Evolutionary conservation across 2,329 filamentous ascomycete genomes (phyloP).

Genomic region (Botrytis porri): DNA sequence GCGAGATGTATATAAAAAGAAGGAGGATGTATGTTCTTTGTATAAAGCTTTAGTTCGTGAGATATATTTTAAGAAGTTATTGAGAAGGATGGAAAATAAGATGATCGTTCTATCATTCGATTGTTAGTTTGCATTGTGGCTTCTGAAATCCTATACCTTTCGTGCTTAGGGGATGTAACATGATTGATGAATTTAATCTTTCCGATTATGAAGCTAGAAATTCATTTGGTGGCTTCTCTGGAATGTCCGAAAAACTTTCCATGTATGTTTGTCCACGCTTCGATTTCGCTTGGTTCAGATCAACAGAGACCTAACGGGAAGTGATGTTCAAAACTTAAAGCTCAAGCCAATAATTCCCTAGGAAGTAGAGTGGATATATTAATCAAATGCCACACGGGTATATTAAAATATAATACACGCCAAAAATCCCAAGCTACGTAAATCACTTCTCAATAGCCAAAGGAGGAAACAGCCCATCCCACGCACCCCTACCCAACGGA

Average conservation of each 20-base stretch:
- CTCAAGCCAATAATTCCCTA: background rate
- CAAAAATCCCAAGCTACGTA: background rate
- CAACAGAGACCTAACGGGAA: background rate
- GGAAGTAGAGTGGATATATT: background rate
- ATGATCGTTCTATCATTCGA: background rate
- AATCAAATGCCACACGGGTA: background rate
- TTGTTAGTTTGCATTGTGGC: background rate
- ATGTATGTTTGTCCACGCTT: background rate
- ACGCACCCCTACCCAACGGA: slow-evolving; percentile 40
- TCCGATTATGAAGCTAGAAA: background rate
- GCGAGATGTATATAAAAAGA: background rate
- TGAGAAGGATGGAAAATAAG: background rate
- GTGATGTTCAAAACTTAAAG: background rate
- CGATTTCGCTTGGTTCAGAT: background rate
- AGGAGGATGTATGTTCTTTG: background rate
- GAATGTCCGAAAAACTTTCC: background rate
- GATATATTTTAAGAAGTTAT: background rate
- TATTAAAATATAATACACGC: background rate
- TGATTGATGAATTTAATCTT: background rate
- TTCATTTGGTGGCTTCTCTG: background rate
- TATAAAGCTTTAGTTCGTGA: background rate
- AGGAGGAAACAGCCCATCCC: slow-evolving; percentile 53
- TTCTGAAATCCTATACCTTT: background rate
- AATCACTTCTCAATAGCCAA: slow-evolving; percentile 43
- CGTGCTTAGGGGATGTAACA: background rate